Evolutionary conservation across 2,329 filamentous ascomycete genomes (phyloP).

Genomic region (Aureobasidium namibiae): DNA sequence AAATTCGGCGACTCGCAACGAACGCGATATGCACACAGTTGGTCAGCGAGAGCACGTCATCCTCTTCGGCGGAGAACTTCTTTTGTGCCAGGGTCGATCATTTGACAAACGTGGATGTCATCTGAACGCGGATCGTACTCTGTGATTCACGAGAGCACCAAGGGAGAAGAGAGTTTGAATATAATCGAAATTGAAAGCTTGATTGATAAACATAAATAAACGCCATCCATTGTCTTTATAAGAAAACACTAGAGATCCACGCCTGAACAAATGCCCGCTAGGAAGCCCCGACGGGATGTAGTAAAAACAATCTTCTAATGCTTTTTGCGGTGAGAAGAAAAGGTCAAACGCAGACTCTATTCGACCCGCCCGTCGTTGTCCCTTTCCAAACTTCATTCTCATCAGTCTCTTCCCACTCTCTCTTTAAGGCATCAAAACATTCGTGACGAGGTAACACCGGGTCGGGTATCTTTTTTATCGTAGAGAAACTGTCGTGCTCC

Average conservation of each 20-base stretch:
- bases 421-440: slow-evolving; percentile 4
- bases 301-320: neutral
- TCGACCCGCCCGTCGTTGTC: neutral
- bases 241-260: neutral
- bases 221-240: slow-evolving; percentile 11
- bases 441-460: slow-evolving; percentile 9
- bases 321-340: neutral
- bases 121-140: no score
- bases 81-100: neutral
- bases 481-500: slow-evolving; percentile 1
- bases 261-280: slow-evolving; percentile 5
- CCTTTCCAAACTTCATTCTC: neutral
- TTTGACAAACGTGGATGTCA: no score
- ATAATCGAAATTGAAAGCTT: no score
- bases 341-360: neutral
- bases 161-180: no score
- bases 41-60: slow-evolving; percentile 10
- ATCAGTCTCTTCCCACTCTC: neutral
- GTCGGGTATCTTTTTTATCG: slow-evolving; percentile 11
- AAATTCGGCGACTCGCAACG: neutral
- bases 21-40: no score
- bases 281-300: slow-evolving; percentile 1
- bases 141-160: no score
- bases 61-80: neutral
- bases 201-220: neutral